A percentile compares a stretch with the other conserved stretches of the same genome.
Evolutionary conservation across 345 rosid species (phyloP).

Genomic region (Citrus cavaleriei): DNA sequence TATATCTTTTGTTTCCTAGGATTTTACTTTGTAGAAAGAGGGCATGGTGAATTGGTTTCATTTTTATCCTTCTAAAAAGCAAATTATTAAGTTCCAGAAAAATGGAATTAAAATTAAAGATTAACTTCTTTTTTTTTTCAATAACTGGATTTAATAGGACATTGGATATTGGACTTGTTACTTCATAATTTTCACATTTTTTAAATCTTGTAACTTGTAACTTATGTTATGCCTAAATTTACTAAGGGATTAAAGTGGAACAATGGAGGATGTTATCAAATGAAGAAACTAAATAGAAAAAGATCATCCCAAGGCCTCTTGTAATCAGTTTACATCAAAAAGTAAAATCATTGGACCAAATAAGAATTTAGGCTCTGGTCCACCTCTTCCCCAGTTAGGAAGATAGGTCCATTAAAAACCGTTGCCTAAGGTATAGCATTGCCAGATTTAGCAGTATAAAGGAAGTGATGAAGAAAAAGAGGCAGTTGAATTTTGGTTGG

Average conservation of each 20-base stretch:
- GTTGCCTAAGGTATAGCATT: background rate
- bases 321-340: background rate
- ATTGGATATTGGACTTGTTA: background rate
- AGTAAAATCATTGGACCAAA: background rate
- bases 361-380: background rate
- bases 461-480: background rate
- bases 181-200: background rate
- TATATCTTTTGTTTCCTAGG: background rate
- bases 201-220: background rate
- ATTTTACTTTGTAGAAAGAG: background rate
- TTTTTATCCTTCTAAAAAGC: background rate
- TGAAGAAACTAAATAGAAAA: background rate
- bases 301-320: background rate
- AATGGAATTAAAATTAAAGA: background rate
- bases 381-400: background rate
- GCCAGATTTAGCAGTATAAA: background rate
- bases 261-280: background rate
- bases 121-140: background rate
- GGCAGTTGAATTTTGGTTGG: background rate
- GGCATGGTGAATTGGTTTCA: background rate
- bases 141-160: background rate
- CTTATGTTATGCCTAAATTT: background rate
- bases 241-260: background rate
- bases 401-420: background rate
- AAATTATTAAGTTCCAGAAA: background rate